Conservation (phyloP, 2,329 filamentous ascomycete genomes). For the Diaporthe sp. region DNA sequence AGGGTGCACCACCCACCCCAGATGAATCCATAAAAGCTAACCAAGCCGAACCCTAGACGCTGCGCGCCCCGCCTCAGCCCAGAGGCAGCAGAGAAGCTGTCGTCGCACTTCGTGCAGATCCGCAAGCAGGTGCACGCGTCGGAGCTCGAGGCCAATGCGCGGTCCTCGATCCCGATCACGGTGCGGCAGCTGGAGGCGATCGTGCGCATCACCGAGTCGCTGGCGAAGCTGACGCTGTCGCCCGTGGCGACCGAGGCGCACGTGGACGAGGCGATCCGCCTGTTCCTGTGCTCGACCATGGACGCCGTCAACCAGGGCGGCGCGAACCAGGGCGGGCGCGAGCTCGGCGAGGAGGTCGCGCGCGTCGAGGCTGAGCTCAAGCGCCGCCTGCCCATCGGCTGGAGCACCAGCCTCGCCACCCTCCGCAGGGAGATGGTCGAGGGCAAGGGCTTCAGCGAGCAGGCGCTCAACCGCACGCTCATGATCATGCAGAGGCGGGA, state of each 20-base stretch:
- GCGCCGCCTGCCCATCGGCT: conserved; percentile 90
- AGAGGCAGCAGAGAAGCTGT: conserved; percentile 94
- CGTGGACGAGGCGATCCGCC: conserved; percentile 95
- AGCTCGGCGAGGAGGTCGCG: conserved; percentile 89
- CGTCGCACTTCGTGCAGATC: conserved; percentile 97
- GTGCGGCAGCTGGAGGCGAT: conserved; percentile 97
- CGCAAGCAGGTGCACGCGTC: conserved; percentile 92
- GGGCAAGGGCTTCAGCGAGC: conserved; percentile 89
- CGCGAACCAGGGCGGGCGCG: conserved; percentile 81
- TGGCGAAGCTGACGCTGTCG: conserved; percentile 90
- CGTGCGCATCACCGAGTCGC: conserved; percentile 94
- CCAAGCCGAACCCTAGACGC: conserved; percentile 68
- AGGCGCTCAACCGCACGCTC: conserved; percentile 85
- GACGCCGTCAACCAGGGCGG: conserved; percentile 94
- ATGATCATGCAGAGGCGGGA: conserved; percentile 90
- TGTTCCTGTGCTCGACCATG: conserved; percentile 98
- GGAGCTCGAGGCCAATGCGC: conserved; percentile 89
- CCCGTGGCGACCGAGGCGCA: conserved; percentile 90
- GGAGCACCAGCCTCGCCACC: conserved; percentile 91
- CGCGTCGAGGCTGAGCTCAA: conserved; percentile 92
- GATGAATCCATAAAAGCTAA: conserved; percentile 48
- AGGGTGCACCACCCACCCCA: neutral
- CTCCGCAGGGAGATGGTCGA: conserved; percentile 93
- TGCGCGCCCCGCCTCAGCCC: conserved; percentile 92
- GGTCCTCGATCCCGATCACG: conserved; percentile 96